These are phyloP conservation scores for Saccharomyces hybrid DNA, from an alignment of 1,139 yeast species.

Conservation along the genomic window DNA sequence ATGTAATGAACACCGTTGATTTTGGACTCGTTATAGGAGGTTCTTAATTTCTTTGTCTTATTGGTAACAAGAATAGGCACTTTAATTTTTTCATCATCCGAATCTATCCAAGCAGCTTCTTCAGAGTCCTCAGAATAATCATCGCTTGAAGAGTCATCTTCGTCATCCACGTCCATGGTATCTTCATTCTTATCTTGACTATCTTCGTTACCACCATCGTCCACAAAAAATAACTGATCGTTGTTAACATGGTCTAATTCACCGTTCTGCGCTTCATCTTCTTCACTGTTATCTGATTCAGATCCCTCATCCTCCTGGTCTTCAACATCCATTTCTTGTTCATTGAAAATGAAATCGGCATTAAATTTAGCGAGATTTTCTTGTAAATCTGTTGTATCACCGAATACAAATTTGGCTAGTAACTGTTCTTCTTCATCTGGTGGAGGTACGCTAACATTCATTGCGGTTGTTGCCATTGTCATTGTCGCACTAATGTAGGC, in stretches of 20 bases:
- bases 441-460: slow-evolving; percentile 37
- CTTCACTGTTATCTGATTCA: slow-evolving; percentile 31
- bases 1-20: slow-evolving; percentile 63
- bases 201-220: slow-evolving; percentile 37
- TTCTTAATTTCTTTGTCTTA: slow-evolving; percentile 64
- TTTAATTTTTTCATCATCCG: slow-evolving; percentile 73
- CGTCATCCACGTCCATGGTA: slow-evolving; percentile 31
- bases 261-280: slow-evolving; percentile 30
- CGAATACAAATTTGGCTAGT: slow-evolving; percentile 81
- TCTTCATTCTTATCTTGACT: slow-evolving; percentile 21
- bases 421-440: slow-evolving; percentile 77
- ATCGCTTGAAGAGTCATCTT: slow-evolving; percentile 26
- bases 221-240: slow-evolving; percentile 60
- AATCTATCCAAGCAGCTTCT: slow-evolving; percentile 76
- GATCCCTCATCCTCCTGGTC: slow-evolving; percentile 32
- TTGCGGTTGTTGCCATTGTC: slow-evolving; percentile 6
- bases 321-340: slow-evolving; percentile 34
- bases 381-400: slow-evolving; percentile 77
- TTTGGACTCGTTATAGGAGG: slow-evolving; percentile 47
- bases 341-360: slow-evolving; percentile 44
- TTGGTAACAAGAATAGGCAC: slow-evolving; percentile 56
- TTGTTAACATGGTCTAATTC: slow-evolving; percentile 36
- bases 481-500: slow-evolving; percentile 5
- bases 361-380: slow-evolving; percentile 50
- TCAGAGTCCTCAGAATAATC: slow-evolving; percentile 35